A percentile compares a stretch with the other conserved stretches of the same genome.
Conservation (phyloP, 192 early-diverging fungal species). For the Rhizoclosmatium sp. region DNA sequence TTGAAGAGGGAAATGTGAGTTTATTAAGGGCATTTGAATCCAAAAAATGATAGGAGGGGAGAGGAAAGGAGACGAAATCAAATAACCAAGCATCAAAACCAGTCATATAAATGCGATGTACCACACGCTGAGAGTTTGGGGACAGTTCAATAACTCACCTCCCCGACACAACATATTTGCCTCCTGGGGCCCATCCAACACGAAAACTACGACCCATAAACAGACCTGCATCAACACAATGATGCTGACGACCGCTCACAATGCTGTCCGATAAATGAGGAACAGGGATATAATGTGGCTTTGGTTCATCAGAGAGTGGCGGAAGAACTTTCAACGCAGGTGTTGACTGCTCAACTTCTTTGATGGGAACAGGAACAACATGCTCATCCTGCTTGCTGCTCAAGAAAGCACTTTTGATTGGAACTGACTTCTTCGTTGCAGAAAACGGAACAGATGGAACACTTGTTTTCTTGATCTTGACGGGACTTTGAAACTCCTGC, state of each 20-base stretch:
- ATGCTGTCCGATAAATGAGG: constrained; percentile 22
- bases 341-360: background rate
- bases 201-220: constrained; percentile 85
- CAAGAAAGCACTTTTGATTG: background rate
- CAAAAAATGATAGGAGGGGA: background rate
- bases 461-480: constrained; percentile 3
- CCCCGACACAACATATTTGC: constrained; percentile 69
- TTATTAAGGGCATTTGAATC: background rate
- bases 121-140: background rate
- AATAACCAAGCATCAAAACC: constrained; percentile 2
- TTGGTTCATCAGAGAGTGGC: background rate
- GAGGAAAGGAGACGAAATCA: background rate
- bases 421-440: background rate
- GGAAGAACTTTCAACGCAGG: background rate
- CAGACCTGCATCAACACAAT: constrained; percentile 72
- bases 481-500: constrained; percentile 30
- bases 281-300: background rate
- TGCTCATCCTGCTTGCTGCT: constrained; percentile 1
- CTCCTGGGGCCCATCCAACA: constrained; percentile 85
- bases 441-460: background rate
- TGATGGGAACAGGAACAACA: constrained; percentile 17
- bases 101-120: background rate
- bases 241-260: constrained; percentile 5
- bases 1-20: background rate
- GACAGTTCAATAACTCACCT: constrained; percentile 44